Percentiles rank a stretch among this genome's conserved stretches.
phyloP scores from a whole-genome alignment of 179 eudicot species.

The Silene vulgaris region DNA sequence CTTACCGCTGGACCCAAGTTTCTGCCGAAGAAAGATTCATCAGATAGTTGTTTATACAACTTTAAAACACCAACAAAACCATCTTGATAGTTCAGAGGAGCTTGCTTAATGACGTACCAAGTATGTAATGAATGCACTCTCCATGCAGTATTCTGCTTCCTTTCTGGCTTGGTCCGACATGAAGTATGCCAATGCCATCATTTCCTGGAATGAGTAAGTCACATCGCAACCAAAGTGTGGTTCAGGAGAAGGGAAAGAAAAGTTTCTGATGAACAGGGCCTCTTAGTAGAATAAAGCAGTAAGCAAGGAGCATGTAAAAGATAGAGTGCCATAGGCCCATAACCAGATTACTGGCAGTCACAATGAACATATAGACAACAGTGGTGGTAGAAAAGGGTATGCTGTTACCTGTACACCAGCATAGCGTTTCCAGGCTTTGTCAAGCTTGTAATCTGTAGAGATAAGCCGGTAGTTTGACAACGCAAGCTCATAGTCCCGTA shows the following conservation, averaged over 20 bases:
- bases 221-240: neutral
- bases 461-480: conserved; percentile 87
- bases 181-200: conserved; percentile 88
- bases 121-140: conserved; percentile 80
- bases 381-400: conserved; percentile 1
- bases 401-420: conserved; percentile 88
- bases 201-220: conserved; percentile 56
- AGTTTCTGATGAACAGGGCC: neutral
- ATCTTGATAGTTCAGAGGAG: conserved; percentile 7
- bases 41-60: neutral
- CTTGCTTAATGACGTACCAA: conserved; percentile 38
- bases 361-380: conserved; percentile 7
- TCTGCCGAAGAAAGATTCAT: conserved; percentile 38
- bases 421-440: conserved; percentile 92
- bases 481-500: conserved; percentile 92
- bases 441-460: conserved; percentile 94
- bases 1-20: conserved; percentile 62
- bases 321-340: conserved; percentile 7
- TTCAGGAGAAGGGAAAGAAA: neutral
- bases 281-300: neutral
- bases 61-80: neutral
- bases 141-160: conserved; percentile 96
- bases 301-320: conserved; percentile 18
- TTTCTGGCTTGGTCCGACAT: conserved; percentile 87
- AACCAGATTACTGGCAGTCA: conserved; percentile 5